Evolutionary conservation across 768 basidiomycete genomes (phyloP), one percentile per base, ranked within the genome.

Genomic region (Rhodotorula graminis): DNA sequence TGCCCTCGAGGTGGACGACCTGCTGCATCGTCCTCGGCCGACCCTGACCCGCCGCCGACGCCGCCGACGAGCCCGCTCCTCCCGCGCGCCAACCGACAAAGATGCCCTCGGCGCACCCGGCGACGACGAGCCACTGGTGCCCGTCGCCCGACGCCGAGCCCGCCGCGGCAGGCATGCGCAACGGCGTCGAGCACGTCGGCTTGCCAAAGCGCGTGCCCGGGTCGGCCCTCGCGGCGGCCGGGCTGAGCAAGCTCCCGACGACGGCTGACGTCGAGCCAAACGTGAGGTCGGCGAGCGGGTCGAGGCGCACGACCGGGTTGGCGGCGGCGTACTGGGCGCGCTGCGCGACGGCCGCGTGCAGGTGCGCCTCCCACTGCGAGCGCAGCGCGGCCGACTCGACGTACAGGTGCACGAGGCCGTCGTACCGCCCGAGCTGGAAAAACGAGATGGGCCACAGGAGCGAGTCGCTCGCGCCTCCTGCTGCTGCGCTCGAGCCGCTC

Each of bases 171-270:
- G 37, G 37, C 37, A 37, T 37, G 87, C 93, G 89, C 81, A 98
- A 94, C 19, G 95, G 93, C 31, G 92, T 91, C 3, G 93, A 95
- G 79, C 94, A 96, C 6, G 94, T 96, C 55, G 96, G 94, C 79
- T 80, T 69, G 0, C 82, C 82, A 2, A 66, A 64, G 33, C 31
- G 56, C 23, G 33, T 57, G n/a, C 12, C 53, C 37, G 61, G 71
- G n/a, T 70, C 61, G 15, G 67, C 18, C 1, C 60, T 37, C 4
- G 64, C 27, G 19, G 27, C 8, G 18, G 61, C 61, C 0, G 56
- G 7, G 40, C 56, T 44, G 23, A 75, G 59, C 15, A 44, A 57
- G 14, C 75, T 37, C 37, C 37, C 77, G 31, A 76, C 52, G 16
- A 68, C 50, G 19, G 49, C 15, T 2, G 70, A 55, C 3, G 69